Base-by-base conservation (phyloP, 306 rosid species). In the Lathyrus sativus region DNA sequence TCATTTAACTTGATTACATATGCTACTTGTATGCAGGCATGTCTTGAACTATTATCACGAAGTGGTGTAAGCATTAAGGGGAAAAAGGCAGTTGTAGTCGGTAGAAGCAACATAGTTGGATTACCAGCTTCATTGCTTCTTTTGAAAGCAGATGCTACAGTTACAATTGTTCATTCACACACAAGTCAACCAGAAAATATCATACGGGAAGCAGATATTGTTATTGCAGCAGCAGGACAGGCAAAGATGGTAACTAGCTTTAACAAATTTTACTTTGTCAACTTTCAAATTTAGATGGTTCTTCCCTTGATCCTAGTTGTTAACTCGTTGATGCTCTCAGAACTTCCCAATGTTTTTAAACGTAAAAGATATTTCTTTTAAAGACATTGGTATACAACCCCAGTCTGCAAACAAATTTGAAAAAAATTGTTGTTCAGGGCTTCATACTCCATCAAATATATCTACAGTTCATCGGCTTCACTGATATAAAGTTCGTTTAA, bases 51-150 rank as follows among this genome's bases (percentile, higher is more conserved):
- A 72, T 81, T 93, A 57, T 79, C 83, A 2, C 85, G 91, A 67
- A 90, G 91, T 76, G 96, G 97, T 44, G 75, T 93, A 24, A 80
- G 72, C 53, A 75, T 88, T 41, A 86, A 74, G 74, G 97, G 98
- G 35, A 92, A 92, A 81, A 90, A 66, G 15, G 98, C 91, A 17
- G 96, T 89, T 38, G 98, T 88, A 67, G 95, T 92, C 70, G 96
- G 98, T 67, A 86, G 96, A 77, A 92, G 98, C 68, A 92, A 92
- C 87, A 92, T 92, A 59, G 96, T 90, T 70, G 96, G 98, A 71
- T 62, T 92, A 68, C 98, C 96, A 7, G 90, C 85, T 79, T 82
- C 98, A 2, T 72, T 92, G 79, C 85, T 92, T 73, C 96, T 92
- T 74, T 76, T 88, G 80, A 90, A 90, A 84, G 96, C 79, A 41